A percentile compares a stretch with the other conserved stretches of the same genome.
phyloP scores from a whole-genome alignment of 169 alveolate genomes.

The Plasmodium coatneyi region DNA sequence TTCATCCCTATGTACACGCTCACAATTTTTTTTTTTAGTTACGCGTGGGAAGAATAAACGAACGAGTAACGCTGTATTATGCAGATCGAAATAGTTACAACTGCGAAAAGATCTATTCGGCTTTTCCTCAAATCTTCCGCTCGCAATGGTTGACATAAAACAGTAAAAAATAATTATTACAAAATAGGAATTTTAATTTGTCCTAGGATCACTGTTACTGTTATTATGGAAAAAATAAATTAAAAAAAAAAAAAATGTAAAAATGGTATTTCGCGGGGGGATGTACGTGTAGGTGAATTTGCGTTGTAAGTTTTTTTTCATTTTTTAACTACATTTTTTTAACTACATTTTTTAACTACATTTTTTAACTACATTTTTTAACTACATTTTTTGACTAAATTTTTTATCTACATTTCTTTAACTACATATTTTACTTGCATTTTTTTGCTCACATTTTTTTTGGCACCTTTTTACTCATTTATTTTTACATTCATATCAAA shows the following conservation, averaged over 20 bases:
- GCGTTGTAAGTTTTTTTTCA: not conserved
- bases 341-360: not conserved
- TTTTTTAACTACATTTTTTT: not conserved
- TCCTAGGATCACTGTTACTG: slow-evolving; percentile 49
- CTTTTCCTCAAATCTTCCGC: not conserved
- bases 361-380: not conserved
- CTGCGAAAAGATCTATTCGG: not conserved
- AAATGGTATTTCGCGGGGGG: not conserved
- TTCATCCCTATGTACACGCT: not conserved
- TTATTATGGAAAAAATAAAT: not conserved
- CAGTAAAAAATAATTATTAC: slow-evolving; percentile 8
- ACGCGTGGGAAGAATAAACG: not conserved
- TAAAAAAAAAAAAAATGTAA: not conserved
- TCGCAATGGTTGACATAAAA: not conserved
- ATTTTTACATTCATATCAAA: not conserved
- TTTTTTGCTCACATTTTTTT: not conserved
- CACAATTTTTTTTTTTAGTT: not conserved
- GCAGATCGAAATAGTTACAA: slow-evolving; percentile 22
- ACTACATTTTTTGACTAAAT: not conserved
- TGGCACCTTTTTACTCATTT: not conserved
- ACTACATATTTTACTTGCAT: not conserved
- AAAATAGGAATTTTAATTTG: slow-evolving; percentile 30
- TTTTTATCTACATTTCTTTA: no score
- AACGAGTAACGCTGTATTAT: not conserved
- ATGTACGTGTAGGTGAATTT: not conserved